These are phyloP conservation scores for Aureobasidium sp. DNA, from an alignment of 2,329 filamentous ascomycete genomes.

Conservation along the genomic window DNA sequence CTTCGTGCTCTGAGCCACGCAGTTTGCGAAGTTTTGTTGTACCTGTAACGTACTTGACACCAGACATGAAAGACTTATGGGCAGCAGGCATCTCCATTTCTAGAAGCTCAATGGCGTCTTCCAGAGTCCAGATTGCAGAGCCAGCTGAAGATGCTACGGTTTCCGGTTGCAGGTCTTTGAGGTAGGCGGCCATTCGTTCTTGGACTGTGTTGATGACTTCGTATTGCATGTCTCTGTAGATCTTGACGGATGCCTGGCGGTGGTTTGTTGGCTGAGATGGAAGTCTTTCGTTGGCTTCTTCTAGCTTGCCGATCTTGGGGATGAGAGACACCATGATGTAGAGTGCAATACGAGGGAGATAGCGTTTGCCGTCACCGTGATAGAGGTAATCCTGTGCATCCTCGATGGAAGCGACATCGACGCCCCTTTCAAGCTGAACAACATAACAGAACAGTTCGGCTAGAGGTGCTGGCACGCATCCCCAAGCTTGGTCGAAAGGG, in stretches of 20 bases:
- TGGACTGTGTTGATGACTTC: constrained; percentile 27
- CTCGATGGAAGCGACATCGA: constrained; percentile 26
- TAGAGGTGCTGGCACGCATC: constrained; percentile 26
- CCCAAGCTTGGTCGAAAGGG: constrained; percentile 13
- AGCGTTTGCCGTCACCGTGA: constrained; percentile 23
- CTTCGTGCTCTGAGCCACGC: constrained; percentile 30
- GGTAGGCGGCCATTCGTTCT: constrained; percentile 23
- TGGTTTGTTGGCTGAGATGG: constrained; percentile 28
- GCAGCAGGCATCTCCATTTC: constrained; percentile 45
- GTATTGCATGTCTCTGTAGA: constrained; percentile 38
- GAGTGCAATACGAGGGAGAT: constrained; percentile 28
- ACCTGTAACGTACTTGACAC: constrained; percentile 27
- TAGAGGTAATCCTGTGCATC: constrained; percentile 24
- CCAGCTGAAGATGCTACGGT: not conserved
- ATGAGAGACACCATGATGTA: constrained; percentile 30
- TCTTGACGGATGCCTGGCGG: constrained; percentile 35
- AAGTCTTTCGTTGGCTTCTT: constrained; percentile 21
- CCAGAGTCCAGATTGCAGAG: constrained; percentile 24
- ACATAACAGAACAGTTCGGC: constrained; percentile 32
- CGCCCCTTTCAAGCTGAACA: constrained; percentile 27
- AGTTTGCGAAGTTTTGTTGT: constrained; percentile 27
- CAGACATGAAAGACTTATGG: constrained; percentile 25
- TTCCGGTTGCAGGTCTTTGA: constrained; percentile 11
- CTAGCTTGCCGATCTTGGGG: constrained; percentile 29
- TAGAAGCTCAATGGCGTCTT: constrained; percentile 24